phyloP scores from a whole-genome alignment of 352 stramenopile genomes.

The Globisporangium barbulae region DNA sequence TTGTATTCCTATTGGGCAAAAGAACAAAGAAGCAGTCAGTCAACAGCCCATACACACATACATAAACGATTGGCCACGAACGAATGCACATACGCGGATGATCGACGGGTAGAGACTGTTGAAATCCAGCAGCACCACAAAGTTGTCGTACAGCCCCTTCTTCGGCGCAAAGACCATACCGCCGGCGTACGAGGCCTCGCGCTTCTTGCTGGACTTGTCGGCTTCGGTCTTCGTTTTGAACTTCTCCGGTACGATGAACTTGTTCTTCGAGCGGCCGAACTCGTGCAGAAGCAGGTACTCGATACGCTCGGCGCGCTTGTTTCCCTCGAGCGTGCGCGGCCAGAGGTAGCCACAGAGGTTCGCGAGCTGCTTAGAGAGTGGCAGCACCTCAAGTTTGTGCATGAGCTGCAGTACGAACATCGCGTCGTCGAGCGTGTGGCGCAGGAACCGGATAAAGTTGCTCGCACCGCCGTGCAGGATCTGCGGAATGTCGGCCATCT shows the following conservation, averaged over 20 bases:
- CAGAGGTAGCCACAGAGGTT: conserved; percentile 99
- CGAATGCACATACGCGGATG: conserved; percentile 76
- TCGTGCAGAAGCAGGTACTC: conserved; percentile 99
- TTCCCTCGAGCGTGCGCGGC: conserved; percentile 94
- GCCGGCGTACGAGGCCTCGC: conserved; percentile 95
- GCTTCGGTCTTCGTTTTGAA: conserved; percentile 66
- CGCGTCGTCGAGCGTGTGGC: conserved; percentile 95
- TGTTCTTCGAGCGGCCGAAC: conserved; percentile 93
- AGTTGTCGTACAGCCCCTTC: conserved; percentile 99
- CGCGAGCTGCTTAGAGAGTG: conserved; percentile 98
- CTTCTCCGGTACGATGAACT: conserved; percentile 98
- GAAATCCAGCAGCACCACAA: conserved; percentile 99
- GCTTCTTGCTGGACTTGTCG: conserved; percentile 51
- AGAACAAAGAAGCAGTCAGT: conserved; percentile 5
- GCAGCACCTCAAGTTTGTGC: conserved; percentile 98
- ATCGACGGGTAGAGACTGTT: conserved; percentile 99
- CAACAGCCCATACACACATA: conserved; percentile 2
- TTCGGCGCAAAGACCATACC: conserved; percentile 99
- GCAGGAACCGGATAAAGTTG: conserved; percentile 93
- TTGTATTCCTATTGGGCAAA: conserved; percentile 96
- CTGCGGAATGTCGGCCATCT: conserved; percentile 94
- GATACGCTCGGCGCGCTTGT: conserved; percentile 97
- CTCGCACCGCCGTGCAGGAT: conserved; percentile 86
- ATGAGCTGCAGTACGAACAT: conserved; percentile 96
- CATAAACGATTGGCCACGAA: neutral